Conservation (phyloP, 2,329 filamentous ascomycete species). For the Fusarium sp. region DNA sequence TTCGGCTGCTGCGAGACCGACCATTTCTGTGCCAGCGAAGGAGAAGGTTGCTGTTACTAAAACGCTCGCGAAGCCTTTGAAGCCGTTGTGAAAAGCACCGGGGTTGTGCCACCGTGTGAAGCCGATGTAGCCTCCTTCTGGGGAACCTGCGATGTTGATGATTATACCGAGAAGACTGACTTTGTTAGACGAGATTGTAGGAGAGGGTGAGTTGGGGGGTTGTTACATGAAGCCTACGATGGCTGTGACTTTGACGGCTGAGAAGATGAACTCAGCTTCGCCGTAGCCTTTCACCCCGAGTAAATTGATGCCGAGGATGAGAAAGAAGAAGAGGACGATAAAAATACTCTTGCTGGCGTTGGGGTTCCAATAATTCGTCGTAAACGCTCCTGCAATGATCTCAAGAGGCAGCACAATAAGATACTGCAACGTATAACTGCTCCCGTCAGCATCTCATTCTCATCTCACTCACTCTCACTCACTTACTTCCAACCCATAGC, state of each 20-base stretch:
- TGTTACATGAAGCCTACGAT: conserved; percentile 87
- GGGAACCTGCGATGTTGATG: conserved; percentile 82
- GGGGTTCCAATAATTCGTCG: conserved; percentile 81
- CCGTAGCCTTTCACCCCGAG: conserved; percentile 90
- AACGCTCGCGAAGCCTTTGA: conserved; percentile 81
- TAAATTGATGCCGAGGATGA: conserved; percentile 83
- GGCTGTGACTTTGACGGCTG: conserved; percentile 84
- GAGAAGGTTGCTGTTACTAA: conserved; percentile 81
- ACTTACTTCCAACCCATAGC: conserved; percentile 90
- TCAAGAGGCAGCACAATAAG: conserved; percentile 84
- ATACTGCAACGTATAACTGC: conserved; percentile 88
- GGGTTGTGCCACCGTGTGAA: conserved; percentile 79
- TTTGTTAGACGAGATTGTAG: background rate
- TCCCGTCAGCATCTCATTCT: background rate
- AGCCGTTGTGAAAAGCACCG: conserved; percentile 82
- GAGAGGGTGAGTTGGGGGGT: fast-evolving
- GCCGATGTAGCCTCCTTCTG: conserved; percentile 79
- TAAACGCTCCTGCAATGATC: conserved; percentile 86
- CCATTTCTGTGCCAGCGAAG: conserved; percentile 79
- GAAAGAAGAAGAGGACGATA: conserved; percentile 80
- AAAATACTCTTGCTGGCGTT: conserved; percentile 75
- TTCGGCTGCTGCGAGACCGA: conserved; percentile 80
- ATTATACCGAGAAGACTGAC: conserved; percentile 83
- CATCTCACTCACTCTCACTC: too few relatives aligned
- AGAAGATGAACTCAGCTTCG: conserved; percentile 88